Evolutionary conservation across 805 yeast species (phyloP).

Genomic region (Kodamaea kakaduensis): DNA sequence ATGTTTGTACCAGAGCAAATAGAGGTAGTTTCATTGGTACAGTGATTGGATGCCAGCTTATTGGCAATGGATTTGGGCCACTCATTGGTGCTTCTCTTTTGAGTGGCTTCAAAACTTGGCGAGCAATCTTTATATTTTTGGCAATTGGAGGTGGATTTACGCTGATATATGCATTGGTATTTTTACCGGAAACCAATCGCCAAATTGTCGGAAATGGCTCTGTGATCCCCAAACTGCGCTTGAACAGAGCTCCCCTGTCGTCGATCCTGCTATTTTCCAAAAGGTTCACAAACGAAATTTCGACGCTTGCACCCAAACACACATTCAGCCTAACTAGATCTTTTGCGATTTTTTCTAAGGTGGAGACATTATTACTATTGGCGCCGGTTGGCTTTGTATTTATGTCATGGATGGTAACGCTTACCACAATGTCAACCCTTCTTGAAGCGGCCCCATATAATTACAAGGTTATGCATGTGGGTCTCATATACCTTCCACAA

Average conservation of each 20-base stretch:
- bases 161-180: slow-evolving; percentile 15
- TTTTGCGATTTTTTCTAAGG: slow-evolving; percentile 39
- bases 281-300: slow-evolving; percentile 10
- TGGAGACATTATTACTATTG: slow-evolving; percentile 46
- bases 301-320: slow-evolving; percentile 9
- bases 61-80: slow-evolving; percentile 80
- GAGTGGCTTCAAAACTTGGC: slow-evolving; percentile 47
- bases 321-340: slow-evolving; percentile 20
- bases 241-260: slow-evolving; percentile 46
- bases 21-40: slow-evolving; percentile 73
- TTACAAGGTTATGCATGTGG: slow-evolving; percentile 55
- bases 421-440: slow-evolving; percentile 62
- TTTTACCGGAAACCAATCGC: slow-evolving; percentile 74
- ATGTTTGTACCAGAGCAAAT: slow-evolving; percentile 59
- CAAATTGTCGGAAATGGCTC: slow-evolving; percentile 75
- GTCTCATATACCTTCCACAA: slow-evolving; percentile 69
- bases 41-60: slow-evolving; percentile 57
- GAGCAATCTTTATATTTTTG: slow-evolving; percentile 74
- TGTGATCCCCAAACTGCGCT: slow-evolving; percentile 41
- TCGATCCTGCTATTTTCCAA: slow-evolving; percentile 13
- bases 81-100: slow-evolving; percentile 53
- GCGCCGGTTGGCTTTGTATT: slow-evolving; percentile 60
- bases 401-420: slow-evolving; percentile 64
- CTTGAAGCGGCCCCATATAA: slow-evolving; percentile 46
- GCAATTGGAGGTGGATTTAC: slow-evolving; percentile 59